Conservation (phyloP, 345 rosid genomes). For the Mangifera indica region DNA sequence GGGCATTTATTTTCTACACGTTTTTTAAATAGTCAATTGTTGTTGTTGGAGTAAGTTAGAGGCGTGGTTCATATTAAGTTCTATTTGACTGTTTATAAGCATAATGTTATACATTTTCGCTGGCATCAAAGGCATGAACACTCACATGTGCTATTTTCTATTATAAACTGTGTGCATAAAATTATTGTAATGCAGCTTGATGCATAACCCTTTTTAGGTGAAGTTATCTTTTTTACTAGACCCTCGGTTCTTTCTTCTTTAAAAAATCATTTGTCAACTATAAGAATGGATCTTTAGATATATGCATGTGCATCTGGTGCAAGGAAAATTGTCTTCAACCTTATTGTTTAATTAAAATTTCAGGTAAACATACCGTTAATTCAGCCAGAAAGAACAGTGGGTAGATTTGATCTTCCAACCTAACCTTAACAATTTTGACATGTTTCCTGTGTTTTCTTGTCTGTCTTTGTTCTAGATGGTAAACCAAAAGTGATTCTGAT, state of each 20-base stretch:
- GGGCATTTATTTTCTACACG: not conserved
- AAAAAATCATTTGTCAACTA: not conserved
- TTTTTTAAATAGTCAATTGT: not conserved
- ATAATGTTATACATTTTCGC: not conserved
- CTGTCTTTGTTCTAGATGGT: not conserved
- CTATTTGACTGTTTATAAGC: not conserved
- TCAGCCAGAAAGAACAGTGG: not conserved
- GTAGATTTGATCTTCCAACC: not conserved
- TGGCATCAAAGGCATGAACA: not conserved
- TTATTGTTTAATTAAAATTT: not conserved
- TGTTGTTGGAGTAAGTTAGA: not conserved
- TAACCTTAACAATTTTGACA: not conserved
- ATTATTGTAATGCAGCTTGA: not conserved
- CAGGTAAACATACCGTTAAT: not conserved
- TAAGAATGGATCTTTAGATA: too few species aligned
- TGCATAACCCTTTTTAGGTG: not conserved
- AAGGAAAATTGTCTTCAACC: not conserved
- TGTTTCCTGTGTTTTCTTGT: slow-evolving; percentile 4
- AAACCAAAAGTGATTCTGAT: not conserved
- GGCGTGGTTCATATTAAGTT: not conserved
- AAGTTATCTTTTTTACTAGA: not conserved
- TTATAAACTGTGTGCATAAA: not conserved
- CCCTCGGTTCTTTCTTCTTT: not conserved
- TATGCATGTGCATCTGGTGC: not conserved
- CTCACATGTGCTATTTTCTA: not conserved